Conservation (phyloP, 768 basidiomycete genomes). For the Suillus placidus region DNA sequence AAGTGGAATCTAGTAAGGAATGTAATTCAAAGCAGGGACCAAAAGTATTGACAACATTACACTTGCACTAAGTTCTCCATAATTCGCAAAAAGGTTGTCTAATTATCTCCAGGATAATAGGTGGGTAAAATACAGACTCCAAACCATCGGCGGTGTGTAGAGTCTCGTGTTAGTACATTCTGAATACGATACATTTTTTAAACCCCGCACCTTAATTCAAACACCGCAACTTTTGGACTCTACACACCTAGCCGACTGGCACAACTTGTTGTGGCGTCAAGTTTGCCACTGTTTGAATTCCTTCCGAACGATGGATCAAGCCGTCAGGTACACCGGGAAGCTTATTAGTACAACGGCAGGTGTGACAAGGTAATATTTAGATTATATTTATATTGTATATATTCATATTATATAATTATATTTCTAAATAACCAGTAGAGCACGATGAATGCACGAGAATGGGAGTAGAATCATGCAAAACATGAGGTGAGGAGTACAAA, state of each 20-base stretch:
- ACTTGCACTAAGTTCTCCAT: too few species aligned
- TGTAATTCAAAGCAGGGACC: too few species aligned
- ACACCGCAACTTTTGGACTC: background rate
- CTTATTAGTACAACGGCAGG: background rate
- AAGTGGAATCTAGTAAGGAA: too few species aligned
- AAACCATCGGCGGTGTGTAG: background rate
- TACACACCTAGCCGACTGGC: slow-evolving; percentile 1
- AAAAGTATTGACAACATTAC: too few species aligned
- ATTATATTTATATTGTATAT: too few species aligned
- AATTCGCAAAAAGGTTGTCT: too few species aligned
- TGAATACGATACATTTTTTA: background rate
- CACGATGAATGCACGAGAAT: background rate
- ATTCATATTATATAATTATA: background rate
- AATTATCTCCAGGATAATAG: too few species aligned
- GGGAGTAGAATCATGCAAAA: background rate
- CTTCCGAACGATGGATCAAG: background rate
- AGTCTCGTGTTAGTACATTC: background rate
- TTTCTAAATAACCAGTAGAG: too few species aligned
- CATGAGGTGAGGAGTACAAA: background rate
- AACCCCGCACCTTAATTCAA: background rate
- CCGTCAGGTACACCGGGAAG: background rate
- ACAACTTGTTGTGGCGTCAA: background rate
- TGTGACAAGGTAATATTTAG: background rate
- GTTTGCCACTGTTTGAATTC: background rate
- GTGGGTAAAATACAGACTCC: too few species aligned